Conservation (phyloP, 176 grass and related monocot genomes). For the Bonia amplexicaulis region DNA sequence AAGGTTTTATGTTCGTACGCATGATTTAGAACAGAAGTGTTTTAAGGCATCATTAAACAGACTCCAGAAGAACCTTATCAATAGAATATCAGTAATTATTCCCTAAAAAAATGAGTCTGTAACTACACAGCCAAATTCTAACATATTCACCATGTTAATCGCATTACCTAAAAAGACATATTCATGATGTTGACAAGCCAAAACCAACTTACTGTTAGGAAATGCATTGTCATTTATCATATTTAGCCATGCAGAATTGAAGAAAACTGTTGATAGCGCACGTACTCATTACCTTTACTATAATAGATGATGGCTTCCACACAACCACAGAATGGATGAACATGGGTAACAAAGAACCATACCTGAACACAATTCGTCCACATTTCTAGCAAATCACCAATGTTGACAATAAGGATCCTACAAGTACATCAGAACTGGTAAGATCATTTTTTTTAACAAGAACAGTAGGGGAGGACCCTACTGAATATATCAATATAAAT, state of each 20-base stretch:
- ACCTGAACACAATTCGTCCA: slow-evolving; percentile 89
- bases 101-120: neutral
- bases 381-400: slow-evolving; percentile 84
- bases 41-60: neutral
- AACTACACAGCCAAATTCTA: neutral
- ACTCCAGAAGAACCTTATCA: neutral
- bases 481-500: neutral
- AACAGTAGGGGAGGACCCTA: too few relatives aligned
- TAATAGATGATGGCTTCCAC: neutral
- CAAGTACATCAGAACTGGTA: neutral
- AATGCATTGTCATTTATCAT: neutral
- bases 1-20: neutral
- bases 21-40: neutral
- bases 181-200: neutral
- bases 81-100: neutral
- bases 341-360: slow-evolving; percentile 1
- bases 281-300: neutral
- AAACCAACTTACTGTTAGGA: neutral
- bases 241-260: neutral
- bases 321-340: neutral
- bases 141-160: neutral
- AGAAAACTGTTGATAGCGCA: neutral
- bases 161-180: neutral
- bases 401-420: slow-evolving; percentile 77
- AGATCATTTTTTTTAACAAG: neutral